Evolutionary conservation across 169 alveolate species (phyloP).

Genomic region (Plasmodium coatneyi): DNA sequence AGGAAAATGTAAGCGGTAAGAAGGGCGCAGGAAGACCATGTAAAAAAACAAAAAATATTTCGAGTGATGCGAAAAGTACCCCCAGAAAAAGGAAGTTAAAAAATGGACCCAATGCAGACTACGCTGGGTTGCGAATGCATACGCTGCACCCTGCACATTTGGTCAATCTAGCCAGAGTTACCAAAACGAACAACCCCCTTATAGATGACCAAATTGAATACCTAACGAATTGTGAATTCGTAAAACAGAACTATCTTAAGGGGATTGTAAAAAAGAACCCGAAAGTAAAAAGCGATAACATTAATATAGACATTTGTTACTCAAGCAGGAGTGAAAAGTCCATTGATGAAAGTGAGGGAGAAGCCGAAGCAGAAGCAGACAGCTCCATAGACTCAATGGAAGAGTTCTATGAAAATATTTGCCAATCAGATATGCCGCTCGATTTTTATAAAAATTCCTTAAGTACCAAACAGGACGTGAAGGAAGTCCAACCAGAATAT

Average conservation of each 20-base stretch:
- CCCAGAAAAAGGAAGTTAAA: neutral
- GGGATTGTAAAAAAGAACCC: neutral
- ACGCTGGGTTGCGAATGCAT: neutral
- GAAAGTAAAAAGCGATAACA: conserved; percentile 11
- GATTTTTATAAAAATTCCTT: conserved; percentile 61
- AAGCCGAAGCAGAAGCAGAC: neutral
- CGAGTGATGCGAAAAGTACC: neutral
- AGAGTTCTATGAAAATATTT: conserved; percentile 55
- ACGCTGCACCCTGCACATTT: neutral
- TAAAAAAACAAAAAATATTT: conserved; percentile 9
- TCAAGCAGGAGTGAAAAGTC: conserved; percentile 72
- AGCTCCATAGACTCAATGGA: conserved; percentile 39
- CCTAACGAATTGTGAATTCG: neutral
- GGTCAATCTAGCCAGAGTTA: neutral
- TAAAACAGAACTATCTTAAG: neutral
- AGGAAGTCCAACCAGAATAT: neutral
- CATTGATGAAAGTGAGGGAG: conserved; percentile 43
- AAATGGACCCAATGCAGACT: neutral
- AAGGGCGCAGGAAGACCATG: neutral
- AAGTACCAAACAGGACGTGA: conserved; percentile 11
- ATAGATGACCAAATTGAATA: conserved; percentile 6
- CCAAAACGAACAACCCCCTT: neutral
- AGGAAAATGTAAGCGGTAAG: neutral
- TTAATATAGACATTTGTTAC: conserved; percentile 43
- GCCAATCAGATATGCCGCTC: conserved; percentile 23